Conservation (phyloP, 2,329 filamentous ascomycete genomes). For the Cercospora sojina region DNA sequence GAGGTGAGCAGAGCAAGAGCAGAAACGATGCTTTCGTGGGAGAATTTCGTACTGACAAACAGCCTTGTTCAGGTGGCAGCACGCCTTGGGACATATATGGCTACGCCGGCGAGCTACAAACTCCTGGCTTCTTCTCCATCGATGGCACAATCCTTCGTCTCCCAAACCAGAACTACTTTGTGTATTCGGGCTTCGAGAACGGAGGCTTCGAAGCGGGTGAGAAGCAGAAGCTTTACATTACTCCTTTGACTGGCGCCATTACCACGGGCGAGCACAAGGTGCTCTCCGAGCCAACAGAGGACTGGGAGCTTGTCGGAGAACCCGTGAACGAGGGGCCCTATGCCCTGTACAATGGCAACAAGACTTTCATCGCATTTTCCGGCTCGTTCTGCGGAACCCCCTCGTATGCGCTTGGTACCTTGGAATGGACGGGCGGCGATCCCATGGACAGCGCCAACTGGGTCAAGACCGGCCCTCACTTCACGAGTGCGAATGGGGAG, state of each 20-base stretch:
- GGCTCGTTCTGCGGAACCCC: slow-evolving; percentile 59
- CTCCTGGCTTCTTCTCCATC: slow-evolving; percentile 50
- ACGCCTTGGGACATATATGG: slow-evolving; percentile 54
- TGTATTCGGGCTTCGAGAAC: slow-evolving; percentile 49
- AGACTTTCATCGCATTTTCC: slow-evolving; percentile 55
- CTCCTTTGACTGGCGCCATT: slow-evolving; percentile 43
- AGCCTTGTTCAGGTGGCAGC: slow-evolving; percentile 55
- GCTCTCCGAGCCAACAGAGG: slow-evolving; percentile 52
- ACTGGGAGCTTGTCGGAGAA: slow-evolving; percentile 51
- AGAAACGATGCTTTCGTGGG: no score
- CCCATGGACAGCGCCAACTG: slow-evolving; percentile 49
- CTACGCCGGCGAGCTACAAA: slow-evolving; percentile 50
- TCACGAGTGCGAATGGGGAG: slow-evolving; percentile 56
- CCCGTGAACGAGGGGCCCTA: slow-evolving; percentile 58
- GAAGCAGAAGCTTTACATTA: slow-evolving; percentile 46
- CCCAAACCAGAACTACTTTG: slow-evolving; percentile 51
- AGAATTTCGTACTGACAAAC: no score
- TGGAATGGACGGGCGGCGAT: slow-evolving; percentile 56
- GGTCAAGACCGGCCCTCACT: slow-evolving; percentile 55
- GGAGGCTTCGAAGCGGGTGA: slow-evolving; percentile 40
- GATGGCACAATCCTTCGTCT: slow-evolving; percentile 56
- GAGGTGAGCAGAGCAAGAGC: slow-evolving; percentile 32
- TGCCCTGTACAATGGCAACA: slow-evolving; percentile 55
- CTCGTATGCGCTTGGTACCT: slow-evolving; percentile 54
- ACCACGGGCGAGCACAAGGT: slow-evolving; percentile 49